Evolutionary conservation across 306 rosid species (phyloP).

Genomic region (Pyrus communis): DNA sequence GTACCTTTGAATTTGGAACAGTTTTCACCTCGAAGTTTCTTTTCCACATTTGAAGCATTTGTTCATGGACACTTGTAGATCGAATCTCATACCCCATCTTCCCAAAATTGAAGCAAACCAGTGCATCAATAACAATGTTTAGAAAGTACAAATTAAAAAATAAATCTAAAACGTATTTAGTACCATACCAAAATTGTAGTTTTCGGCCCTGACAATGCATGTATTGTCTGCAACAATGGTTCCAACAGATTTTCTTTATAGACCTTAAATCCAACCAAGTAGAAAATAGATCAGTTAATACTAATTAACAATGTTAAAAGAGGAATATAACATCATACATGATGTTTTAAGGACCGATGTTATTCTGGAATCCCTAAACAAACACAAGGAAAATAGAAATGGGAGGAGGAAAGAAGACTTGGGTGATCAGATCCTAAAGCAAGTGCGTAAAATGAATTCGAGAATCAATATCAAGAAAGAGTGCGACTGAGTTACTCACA

Average conservation of each 20-base stretch:
- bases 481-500: too few species aligned
- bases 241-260: constrained; percentile 85
- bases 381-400: too few species aligned
- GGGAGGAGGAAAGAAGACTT: too few species aligned
- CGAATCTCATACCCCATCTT: constrained; percentile 96
- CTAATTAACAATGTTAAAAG: not conserved
- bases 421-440: too few species aligned
- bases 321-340: not conserved
- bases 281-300: not conserved
- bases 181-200: constrained; percentile 58
- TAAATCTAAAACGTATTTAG: not conserved
- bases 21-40: constrained; percentile 61
- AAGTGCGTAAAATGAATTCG: too few species aligned
- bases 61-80: constrained; percentile 69
- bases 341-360: not conserved
- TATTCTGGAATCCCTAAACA: too few species aligned
- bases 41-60: constrained; percentile 93
- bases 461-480: too few species aligned
- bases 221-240: constrained; percentile 69
- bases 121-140: not conserved
- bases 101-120: constrained; percentile 14
- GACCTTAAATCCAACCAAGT: constrained; percentile 37
- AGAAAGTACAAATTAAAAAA: not conserved
- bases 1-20: constrained; percentile 78
- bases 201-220: constrained; percentile 82